These are phyloP conservation scores for Chenopodium quinoa DNA, from an alignment of 148 eudicot species.

Conservation along the genomic window DNA sequence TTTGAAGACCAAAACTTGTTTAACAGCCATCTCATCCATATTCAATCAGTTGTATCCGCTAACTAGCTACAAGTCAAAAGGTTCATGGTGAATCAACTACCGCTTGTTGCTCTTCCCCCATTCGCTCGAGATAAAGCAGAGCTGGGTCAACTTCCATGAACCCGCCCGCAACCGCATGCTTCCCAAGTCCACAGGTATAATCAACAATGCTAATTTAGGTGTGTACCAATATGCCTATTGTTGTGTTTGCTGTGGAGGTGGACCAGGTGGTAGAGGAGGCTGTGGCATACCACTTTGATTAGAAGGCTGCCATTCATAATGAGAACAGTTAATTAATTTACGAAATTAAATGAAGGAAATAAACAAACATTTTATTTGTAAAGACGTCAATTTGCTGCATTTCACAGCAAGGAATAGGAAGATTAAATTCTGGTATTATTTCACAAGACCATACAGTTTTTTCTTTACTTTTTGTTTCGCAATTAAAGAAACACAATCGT, in stretches of 20 bases:
- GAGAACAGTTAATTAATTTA: not conserved
- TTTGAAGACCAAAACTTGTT: constrained; percentile 3
- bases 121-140: not conserved
- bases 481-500: not conserved
- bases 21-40: not conserved
- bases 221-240: constrained; percentile 27
- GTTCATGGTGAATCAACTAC: not conserved
- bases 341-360: not conserved
- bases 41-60: constrained; percentile 7
- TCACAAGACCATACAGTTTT: no score
- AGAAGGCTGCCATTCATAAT: constrained; percentile 49
- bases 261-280: constrained; percentile 92
- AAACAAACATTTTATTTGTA: not conserved
- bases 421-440: not conserved
- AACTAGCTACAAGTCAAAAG: not conserved
- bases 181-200: not conserved
- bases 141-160: not conserved
- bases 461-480: not conserved
- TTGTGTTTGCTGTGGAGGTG: constrained; percentile 76
- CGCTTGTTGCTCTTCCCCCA: not conserved
- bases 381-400: not conserved
- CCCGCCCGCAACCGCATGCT: not conserved
- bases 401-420: not conserved
- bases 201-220: not conserved
- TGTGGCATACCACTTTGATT: constrained; percentile 68